phyloP scores from a whole-genome alignment of 2,329 filamentous ascomycete species.

The Aspergillus carbonarius region DNA sequence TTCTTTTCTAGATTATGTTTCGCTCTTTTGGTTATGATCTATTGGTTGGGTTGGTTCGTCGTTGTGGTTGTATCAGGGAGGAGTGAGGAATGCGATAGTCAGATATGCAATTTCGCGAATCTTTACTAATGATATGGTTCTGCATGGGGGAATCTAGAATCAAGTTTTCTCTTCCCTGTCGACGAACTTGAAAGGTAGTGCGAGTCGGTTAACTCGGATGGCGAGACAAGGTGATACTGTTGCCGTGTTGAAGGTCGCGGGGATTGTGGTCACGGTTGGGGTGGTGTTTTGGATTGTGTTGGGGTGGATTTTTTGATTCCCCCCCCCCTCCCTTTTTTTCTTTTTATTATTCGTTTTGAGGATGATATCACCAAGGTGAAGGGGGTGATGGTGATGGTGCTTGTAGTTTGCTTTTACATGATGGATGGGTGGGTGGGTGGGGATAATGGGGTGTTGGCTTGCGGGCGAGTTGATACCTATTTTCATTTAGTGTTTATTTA shows the following conservation, averaged over 20 bases:
- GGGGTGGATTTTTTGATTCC: slow-evolving; percentile 57
- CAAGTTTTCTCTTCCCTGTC: slow-evolving; percentile 91
- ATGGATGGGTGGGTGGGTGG: no score
- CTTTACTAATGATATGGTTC: not conserved
- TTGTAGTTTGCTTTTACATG: no score
- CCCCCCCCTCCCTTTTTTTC: not conserved
- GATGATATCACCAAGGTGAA: no score
- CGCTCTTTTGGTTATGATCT: not conserved
- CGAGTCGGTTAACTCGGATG: slow-evolving; percentile 81
- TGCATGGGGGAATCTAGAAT: slow-evolving; percentile 51
- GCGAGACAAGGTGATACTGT: slow-evolving; percentile 86
- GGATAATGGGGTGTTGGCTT: slow-evolving; percentile 1
- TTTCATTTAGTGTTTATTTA: not conserved
- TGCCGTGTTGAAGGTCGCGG: slow-evolving; percentile 84
- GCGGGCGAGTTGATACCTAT: slow-evolving; percentile 11
- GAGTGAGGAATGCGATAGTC: no score
- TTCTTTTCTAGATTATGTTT: not conserved
- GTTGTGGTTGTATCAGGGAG: no score
- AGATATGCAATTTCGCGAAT: no score
- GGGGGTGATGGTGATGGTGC: no score
- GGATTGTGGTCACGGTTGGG: slow-evolving; percentile 71
- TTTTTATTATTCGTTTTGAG: no score
- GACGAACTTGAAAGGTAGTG: slow-evolving; percentile 78
- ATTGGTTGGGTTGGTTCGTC: not conserved
- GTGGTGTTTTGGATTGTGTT: slow-evolving; percentile 73